A percentile compares a stretch with the other conserved stretches of the same genome.
phyloP scores from a whole-genome alignment of 305 asterid genomes.

The Andrographis paniculata region DNA sequence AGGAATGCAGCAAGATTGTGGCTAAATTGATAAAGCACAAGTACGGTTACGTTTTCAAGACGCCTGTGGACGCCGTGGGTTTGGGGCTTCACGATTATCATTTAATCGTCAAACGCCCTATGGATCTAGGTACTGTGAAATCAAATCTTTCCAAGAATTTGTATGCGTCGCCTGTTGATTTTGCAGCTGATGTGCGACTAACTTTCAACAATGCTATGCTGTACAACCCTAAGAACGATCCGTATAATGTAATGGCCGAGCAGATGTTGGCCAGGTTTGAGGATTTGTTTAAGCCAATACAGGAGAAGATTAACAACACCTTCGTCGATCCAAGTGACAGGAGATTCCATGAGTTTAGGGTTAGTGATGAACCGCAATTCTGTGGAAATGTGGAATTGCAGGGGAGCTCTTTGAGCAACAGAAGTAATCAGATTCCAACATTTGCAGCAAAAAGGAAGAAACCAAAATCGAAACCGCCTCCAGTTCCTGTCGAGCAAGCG shows the following conservation, averaged over 20 bases:
- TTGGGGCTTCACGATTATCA: slow-evolving; percentile 86
- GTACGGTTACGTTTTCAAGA: slow-evolving; percentile 45
- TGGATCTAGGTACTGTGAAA: slow-evolving; percentile 95
- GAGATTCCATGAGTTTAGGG: slow-evolving; percentile 22
- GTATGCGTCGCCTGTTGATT: slow-evolving; percentile 52
- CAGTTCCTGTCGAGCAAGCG: slow-evolving; percentile 19
- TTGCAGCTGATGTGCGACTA: slow-evolving; percentile 76
- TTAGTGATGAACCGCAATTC: slow-evolving; percentile 18
- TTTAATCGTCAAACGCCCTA: slow-evolving; percentile 70
- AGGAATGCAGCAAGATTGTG: slow-evolving; percentile 66
- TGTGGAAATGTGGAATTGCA: slow-evolving; percentile 55
- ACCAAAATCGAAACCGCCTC: slow-evolving; percentile 31
- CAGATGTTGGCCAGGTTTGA: slow-evolving; percentile 52
- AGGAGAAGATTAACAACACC: slow-evolving; percentile 33
- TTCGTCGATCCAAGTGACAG: slow-evolving; percentile 21
- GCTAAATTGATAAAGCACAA: slow-evolving; percentile 65
- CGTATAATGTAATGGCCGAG: slow-evolving; percentile 61
- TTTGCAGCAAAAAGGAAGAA: slow-evolving; percentile 47
- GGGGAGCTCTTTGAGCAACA: slow-evolving; percentile 68
- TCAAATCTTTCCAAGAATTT: slow-evolving; percentile 44
- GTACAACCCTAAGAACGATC: slow-evolving; percentile 84
- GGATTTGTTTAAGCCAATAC: slow-evolving; percentile 65
- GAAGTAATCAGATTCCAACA: slow-evolving; percentile 20
- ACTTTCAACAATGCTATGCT: slow-evolving; percentile 81
- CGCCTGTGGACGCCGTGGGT: slow-evolving; percentile 66